Evolutionary conservation across 768 basidiomycete genomes (phyloP), one percentile per base, ranked within the genome.

Genomic region (Leccinum rimulosum): DNA sequence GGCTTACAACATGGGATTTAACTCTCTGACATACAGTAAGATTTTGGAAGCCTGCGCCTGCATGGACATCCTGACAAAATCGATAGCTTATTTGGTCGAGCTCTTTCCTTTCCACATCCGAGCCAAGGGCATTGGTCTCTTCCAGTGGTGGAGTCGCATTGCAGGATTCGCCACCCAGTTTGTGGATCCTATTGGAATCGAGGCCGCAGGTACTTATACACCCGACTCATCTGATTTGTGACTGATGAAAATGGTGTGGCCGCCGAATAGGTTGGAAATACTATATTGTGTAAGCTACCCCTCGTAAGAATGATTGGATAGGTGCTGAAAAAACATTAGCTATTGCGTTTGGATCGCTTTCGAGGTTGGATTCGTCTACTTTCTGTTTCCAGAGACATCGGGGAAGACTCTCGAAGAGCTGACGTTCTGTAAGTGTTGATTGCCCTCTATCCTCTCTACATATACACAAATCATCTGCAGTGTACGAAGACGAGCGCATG

Each of bases 71-170:
- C 6, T 55, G 45, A 60, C 14, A 11, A 36, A 27, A 31, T 28
- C 17, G 43, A 35, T 62, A 84, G 84, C 85, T 6, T 86, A 77
- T 78, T 70, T 86, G 60, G 84, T 87, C n/a, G 86, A 87, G 64
- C 67, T 88, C 33, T 87, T 87, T 76, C 86, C 86, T 0, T 87
- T 77, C 74, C 80, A 84, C 61, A 79, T 79, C 30, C 83, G 86
- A 57, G 80, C 86, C 2, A 82, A 80, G 68, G 86, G 86, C 40
- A 79, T 87, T 54, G 73, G 84, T 4, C 66, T 87, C 15, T 86
- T 83, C 75, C 84, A 87, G 62, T 82, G 78, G 76, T 83, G 80
- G 69, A 74, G 78, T 49, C 80, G 84, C 12, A 70, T 76, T 3
- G 61, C 35, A 4, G 52, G 15, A n/a, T 69, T 69, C 40, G 9